A percentile compares a stretch with the other conserved stretches of the same genome.
phyloP scores from a whole-genome alignment of 805 yeast species.

The Yamadazyma laniorum region DNA sequence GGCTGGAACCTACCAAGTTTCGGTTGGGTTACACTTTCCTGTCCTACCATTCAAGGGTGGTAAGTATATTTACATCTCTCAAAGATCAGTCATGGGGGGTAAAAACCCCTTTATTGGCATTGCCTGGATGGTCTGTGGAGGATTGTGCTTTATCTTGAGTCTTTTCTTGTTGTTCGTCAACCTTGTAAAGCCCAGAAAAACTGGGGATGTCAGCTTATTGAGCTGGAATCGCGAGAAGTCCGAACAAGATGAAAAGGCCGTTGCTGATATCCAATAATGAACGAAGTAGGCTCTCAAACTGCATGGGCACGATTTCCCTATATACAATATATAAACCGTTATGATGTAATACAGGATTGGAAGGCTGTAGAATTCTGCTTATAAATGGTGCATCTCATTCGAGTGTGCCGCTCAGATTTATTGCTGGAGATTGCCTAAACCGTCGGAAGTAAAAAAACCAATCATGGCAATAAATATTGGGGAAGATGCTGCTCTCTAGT shows the following conservation, averaged over 20 bases:
- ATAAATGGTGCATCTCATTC: too few species aligned
- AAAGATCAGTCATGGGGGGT: conserved; percentile 74
- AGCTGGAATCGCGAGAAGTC: conserved; percentile 63
- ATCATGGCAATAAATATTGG: too few species aligned
- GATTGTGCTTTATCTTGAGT: conserved; percentile 60
- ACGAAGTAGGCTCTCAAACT: too few species aligned
- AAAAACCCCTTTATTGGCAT: conserved; percentile 71
- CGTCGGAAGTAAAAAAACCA: too few species aligned
- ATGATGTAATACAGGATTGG: too few species aligned
- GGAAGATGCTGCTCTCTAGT: too few species aligned
- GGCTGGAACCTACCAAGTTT: conserved; percentile 61
- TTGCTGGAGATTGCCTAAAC: too few species aligned
- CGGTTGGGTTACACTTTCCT: conserved; percentile 77
- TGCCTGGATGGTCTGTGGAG: conserved; percentile 74
- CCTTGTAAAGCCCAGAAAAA: conserved; percentile 62
- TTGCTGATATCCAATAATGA: too few species aligned
- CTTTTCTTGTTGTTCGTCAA: conserved; percentile 52
- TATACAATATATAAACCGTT: too few species aligned
- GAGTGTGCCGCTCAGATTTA: too few species aligned
- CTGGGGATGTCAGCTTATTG: conserved; percentile 67
- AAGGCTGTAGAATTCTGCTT: too few species aligned
- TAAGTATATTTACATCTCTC: conserved; percentile 64
- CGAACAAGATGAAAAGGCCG: conserved; percentile 1
- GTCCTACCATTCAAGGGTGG: conserved; percentile 66
- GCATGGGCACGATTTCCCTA: too few species aligned